phyloP scores from a whole-genome alignment of 1,284 basidiomycete species.

The Meripilus lineatus region DNA sequence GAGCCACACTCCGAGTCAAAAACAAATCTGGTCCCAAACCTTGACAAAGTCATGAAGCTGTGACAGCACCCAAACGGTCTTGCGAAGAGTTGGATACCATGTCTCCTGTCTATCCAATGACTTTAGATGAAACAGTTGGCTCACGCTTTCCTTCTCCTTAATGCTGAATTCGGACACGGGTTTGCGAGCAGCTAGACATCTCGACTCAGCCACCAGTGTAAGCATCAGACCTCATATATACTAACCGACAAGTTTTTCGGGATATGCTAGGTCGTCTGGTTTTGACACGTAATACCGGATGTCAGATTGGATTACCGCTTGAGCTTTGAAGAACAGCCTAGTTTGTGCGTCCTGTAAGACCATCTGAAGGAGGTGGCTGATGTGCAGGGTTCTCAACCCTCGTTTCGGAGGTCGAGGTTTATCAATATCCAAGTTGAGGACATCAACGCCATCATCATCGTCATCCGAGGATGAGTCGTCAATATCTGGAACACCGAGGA shows the following conservation, averaged over 20 bases:
- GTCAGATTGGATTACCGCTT: conserved; percentile 83
- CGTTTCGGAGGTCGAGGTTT: conserved; percentile 22
- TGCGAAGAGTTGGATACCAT: conserved; percentile 86
- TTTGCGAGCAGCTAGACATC: conserved; percentile 38
- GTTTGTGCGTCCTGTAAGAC: conserved; percentile 94
- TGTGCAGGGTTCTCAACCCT: conserved; percentile 54
- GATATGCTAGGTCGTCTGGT: conserved; percentile 79
- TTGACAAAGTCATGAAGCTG: conserved; percentile 89
- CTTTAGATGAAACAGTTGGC: conserved; percentile 67
- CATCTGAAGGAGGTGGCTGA: conserved; percentile 76
- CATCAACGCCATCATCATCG: conserved; percentile 35
- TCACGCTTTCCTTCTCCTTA: conserved; percentile 61
- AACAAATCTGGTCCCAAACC: conserved; percentile 39
- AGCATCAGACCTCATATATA: conserved; percentile 8
- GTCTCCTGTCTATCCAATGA: conserved; percentile 71
- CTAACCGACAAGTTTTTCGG: conserved; percentile 68
- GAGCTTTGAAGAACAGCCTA: conserved; percentile 88
- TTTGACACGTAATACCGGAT: conserved; percentile 79
- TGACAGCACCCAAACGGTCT: conserved; percentile 83
- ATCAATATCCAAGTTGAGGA: conserved; percentile 40
- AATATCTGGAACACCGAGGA: conserved; percentile 62
- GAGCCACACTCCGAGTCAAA: conserved; percentile 4
- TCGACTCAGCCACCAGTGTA: conserved; percentile 2
- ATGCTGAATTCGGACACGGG: conserved; percentile 38
- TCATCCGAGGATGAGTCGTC: conserved; percentile 30